Percentiles rank a stretch among this genome's conserved stretches.
Conservation (phyloP, 352 stramenopile genomes). For the Pythium rishiriense region DNA sequence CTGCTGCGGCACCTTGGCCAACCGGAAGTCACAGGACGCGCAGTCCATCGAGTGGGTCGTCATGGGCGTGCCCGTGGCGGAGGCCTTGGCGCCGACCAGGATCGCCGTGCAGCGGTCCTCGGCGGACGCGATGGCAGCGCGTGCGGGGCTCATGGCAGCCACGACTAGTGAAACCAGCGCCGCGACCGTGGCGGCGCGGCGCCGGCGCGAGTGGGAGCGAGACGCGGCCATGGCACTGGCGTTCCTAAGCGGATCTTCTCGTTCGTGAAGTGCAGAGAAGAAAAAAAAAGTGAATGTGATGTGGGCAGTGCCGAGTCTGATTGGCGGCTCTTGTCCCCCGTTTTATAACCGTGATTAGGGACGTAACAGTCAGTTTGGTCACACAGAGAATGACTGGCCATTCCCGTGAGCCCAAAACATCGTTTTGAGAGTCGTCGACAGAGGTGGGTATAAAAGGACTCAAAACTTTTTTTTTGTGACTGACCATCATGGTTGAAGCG, state of each 20-base stretch:
- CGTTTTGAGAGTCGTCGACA: no score
- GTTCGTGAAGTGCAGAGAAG: not conserved
- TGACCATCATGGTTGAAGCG: not conserved
- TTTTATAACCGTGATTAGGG: not conserved
- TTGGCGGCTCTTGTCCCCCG: not conserved
- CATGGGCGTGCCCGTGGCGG: constrained; percentile 65
- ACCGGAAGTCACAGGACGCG: constrained; percentile 80
- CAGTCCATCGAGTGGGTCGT: constrained; percentile 86
- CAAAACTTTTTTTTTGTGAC: no score
- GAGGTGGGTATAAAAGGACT: no score
- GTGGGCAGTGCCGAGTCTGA: not conserved
- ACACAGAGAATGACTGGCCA: no score
- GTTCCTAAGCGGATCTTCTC: not conserved
- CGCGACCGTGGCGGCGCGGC: not conserved
- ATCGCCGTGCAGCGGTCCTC: constrained; percentile 79
- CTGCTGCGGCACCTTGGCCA: constrained; percentile 72
- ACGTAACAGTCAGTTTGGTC: no score
- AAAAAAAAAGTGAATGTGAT: not conserved
- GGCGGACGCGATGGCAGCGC: constrained; percentile 15
- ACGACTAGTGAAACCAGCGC: not conserved
- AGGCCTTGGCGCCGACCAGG: constrained; percentile 74
- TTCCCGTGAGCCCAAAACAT: no score
- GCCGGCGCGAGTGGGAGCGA: not conserved
- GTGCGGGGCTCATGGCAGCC: constrained; percentile 2
- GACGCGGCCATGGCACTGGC: not conserved